A percentile compares a stretch with the other conserved stretches of the same genome.
phyloP scores from a whole-genome alignment of 78 protist genomes.

The Chrysochromulina parva region DNA sequence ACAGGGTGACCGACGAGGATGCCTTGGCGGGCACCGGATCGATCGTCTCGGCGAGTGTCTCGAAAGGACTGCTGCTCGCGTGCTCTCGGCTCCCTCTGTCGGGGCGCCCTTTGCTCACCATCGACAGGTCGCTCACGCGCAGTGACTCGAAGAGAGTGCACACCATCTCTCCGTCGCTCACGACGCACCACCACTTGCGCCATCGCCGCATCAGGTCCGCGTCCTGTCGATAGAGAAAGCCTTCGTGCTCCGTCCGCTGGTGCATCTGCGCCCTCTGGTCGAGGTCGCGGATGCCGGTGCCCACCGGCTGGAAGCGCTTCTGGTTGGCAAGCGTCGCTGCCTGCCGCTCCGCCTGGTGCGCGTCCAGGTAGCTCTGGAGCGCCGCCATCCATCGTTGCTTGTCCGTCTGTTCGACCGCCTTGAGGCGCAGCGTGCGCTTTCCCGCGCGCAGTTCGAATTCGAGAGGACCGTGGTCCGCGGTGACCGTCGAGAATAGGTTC shows the following conservation, averaged over 20 bases:
- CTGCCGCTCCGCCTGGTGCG: background rate
- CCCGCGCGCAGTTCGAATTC: background rate
- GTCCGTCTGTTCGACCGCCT: background rate
- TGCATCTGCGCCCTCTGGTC: background rate
- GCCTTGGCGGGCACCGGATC: no score
- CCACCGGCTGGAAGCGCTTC: background rate
- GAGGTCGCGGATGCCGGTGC: background rate
- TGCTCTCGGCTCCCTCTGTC: no score
- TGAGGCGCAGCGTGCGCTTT: background rate
- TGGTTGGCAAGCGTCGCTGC: background rate
- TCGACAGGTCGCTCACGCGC: background rate
- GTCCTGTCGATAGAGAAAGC: background rate
- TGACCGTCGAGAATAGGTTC: background rate
- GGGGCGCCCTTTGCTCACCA: no score
- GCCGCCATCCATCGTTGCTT: background rate
- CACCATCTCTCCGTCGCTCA: background rate
- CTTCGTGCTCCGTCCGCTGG: background rate
- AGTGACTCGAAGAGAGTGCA: background rate
- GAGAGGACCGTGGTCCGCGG: background rate
- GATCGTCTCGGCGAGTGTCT: no score
- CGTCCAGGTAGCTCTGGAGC: background rate
- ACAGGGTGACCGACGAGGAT: background rate
- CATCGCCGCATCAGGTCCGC: background rate
- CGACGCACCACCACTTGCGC: background rate
- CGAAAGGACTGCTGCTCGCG: no score